A percentile compares a stretch with the other conserved stretches of the same genome.
Evolutionary conservation across 2,329 filamentous ascomycete genomes (phyloP).

Genomic region (Trichoderma brevicompactum): DNA sequence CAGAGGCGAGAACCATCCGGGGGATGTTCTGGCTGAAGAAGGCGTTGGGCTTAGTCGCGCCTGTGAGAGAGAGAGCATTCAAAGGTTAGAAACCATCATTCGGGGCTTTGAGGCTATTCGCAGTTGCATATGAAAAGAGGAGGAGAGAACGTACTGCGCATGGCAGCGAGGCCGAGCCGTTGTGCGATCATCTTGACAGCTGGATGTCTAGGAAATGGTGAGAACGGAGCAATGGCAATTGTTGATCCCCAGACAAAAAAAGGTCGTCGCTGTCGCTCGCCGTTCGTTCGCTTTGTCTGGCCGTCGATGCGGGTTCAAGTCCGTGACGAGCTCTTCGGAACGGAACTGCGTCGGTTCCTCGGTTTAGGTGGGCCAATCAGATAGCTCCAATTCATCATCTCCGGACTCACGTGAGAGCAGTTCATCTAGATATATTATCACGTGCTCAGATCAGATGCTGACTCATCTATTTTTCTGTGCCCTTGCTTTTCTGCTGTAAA

Average conservation of each 20-base stretch:
- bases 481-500: not conserved
- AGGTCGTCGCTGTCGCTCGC: not conserved
- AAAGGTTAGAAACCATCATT: not conserved
- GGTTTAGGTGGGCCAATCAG: constrained; percentile 50
- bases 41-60: constrained; percentile 50
- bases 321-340: constrained; percentile 33
- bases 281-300: not conserved
- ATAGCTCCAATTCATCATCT: constrained; percentile 45
- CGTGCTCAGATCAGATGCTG: not conserved
- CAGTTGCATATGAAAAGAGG: constrained; percentile 18
- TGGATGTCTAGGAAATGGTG: not conserved
- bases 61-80: constrained; percentile 32
- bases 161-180: constrained; percentile 61
- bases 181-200: constrained; percentile 57
- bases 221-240: not conserved
- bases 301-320: constrained; percentile 36
- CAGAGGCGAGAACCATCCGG: constrained; percentile 50
- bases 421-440: not conserved
- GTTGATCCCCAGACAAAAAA: constrained; percentile 9
- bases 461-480: constrained; percentile 3
- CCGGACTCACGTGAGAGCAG: constrained; percentile 36
- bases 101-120: constrained; percentile 32
- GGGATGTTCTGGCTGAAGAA: constrained; percentile 55
- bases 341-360: constrained; percentile 47
- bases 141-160: constrained; percentile 58